Base-by-base conservation (phyloP, 208 protist genomes). In the Acanthamoeba sp. region DNA sequence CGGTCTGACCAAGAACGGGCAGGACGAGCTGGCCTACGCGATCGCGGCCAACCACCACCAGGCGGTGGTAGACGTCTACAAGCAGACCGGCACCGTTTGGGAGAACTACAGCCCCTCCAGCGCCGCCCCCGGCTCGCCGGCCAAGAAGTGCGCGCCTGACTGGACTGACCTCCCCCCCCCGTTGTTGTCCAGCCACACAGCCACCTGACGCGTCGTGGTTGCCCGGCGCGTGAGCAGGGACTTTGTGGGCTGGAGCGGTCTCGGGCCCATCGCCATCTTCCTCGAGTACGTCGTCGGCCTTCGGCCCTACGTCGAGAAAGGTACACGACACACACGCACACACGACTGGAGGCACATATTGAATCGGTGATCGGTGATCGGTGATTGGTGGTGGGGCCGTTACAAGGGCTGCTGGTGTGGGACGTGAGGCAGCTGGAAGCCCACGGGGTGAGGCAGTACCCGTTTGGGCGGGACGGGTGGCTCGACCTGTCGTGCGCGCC, bases 21-120 rank as follows among this genome's bases (percentile, higher is more conserved):
- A 48, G 45, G 27, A 89, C 55, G 82, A 89, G 9, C 5, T 89
- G 45, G 82, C 82, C 20, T 64, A 89, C n/a, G 82, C 59, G 4
- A 64, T 89, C 14, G 82, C 82, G n/a, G 40, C 82, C 18, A 89
- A 89, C 32, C 82, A 89, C 82, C 82, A 89, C 45, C 50, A n/a
- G 42, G 50, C 32, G 2, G 82, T 89, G 7, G 48, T 89, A 14
- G 45, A 57, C 32, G 82, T 89, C 48, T n/a, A 66, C 82, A 6
- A 40, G 7, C 36, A 89, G 82, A 89, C 82, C 32, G 82, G 82
- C 48, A 89, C 82, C 34, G 82, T 89, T 6, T 89, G 82, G 82
- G 82, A 89, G 82, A 89, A 89, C 82, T 89, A 89, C 82, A 89
- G 82, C n/a, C 82, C 82, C n/a, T 66, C 50, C 27, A n/a, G 55